Base-by-base conservation (phyloP, 1,284 basidiomycete species). In the Naganishia cerealis region DNA sequence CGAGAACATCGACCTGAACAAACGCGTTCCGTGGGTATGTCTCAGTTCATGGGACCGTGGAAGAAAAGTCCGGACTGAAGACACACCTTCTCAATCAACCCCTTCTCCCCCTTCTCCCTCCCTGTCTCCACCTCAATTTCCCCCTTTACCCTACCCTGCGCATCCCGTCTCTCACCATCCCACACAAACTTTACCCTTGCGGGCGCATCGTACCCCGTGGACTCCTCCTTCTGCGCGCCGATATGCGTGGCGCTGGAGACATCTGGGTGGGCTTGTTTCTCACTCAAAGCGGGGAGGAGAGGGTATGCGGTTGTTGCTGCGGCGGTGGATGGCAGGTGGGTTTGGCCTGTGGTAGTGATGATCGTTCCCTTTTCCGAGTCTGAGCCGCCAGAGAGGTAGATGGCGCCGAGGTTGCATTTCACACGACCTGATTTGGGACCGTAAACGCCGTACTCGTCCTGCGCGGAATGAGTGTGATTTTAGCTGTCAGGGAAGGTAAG, bases 191-290 rank as follows among this genome's bases (percentile, higher is more conserved):
- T 77, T 67, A 97, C 83, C 67, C 85, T 84, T 42, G 82, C 84
- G 0, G 96, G 96, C 21, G 86, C 87, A 24, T 85, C 77, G 81
- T 99, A 98, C 5, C 89, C 87, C 0, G 95, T 99, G 38, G 90
- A 88, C 13, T 86, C 89, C 71, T 85, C 84, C 33, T 83, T 77
- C 36, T 84, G 81, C 8, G 84, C 80, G 42, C 88, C 84, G 67
- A 87, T 75, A 77, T 98, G 94, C 15, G 83, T 82, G 42, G 88
- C 88, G 53, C 86, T 84, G 54, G 90, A 92, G 66, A 87, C 81
- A 10, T 69, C 67, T 43, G 50, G 29, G 39, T 63, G 69, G 71
- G 75, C 24, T 43, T 63, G 61, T 42, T 63, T 63, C 58, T 43
- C 9, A 18, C 84, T 83, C 87, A 72, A 82, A 85, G 56, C 88